Evolutionary conservation across 345 rosid species (phyloP).

Genomic region (Salix suchowensis): DNA sequence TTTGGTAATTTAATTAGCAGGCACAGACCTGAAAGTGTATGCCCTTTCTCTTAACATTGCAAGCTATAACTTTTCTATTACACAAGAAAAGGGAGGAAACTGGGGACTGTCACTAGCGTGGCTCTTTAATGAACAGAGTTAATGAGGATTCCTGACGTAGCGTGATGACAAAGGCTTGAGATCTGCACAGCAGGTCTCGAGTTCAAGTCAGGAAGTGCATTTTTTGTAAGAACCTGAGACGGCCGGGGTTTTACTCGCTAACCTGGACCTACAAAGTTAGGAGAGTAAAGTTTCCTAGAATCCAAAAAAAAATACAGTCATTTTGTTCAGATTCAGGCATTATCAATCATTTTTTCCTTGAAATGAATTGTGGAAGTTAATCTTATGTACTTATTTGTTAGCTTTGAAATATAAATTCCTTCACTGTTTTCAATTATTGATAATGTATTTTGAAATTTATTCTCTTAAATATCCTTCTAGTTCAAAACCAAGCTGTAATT

Average conservation of each 20-base stretch:
- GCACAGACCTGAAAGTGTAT: too few species aligned
- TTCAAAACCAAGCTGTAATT: neutral
- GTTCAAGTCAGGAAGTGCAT: too few species aligned
- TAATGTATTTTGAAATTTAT: neutral
- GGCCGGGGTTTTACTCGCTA: too few species aligned
- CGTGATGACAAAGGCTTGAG: too few species aligned
- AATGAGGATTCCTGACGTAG: neutral
- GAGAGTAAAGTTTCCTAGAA: too few species aligned
- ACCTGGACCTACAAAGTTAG: accelerated
- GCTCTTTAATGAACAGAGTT: neutral
- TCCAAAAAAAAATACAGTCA: neutral
- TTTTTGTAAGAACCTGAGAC: too few species aligned
- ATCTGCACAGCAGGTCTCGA: too few species aligned
- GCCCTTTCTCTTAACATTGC: too few species aligned
- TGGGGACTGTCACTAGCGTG: too few species aligned
- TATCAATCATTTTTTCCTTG: neutral
- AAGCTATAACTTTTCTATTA: too few species aligned
- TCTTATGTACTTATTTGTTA: neutral
- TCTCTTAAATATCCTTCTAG: neutral
- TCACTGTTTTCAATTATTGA: neutral
- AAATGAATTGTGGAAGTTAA: neutral
- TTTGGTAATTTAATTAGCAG: neutral
- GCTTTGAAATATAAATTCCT: neutral
- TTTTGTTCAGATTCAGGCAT: neutral
- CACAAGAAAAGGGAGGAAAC: too few species aligned